A percentile compares a stretch with the other conserved stretches of the same genome.
Evolutionary conservation across 176 grass and related monocot species (phyloP).

Genomic region (Bolboschoenus planiculmis): DNA sequence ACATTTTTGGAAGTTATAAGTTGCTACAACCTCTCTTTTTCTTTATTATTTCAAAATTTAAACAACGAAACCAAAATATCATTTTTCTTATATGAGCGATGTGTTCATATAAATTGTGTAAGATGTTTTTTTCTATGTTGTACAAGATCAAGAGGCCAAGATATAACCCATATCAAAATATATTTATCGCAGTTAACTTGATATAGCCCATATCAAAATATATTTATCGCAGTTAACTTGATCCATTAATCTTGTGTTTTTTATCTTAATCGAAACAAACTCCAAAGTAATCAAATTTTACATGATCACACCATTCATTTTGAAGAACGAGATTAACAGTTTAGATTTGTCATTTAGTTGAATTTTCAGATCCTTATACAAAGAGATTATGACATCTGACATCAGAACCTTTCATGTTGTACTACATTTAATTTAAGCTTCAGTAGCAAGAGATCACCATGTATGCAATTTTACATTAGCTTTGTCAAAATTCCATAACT

Average conservation of each 20-base stretch:
- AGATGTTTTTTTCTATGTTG: neutral
- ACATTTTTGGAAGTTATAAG: neutral
- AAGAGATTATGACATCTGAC: neutral
- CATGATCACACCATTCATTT: neutral
- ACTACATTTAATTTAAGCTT: neutral
- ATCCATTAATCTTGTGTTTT: neutral
- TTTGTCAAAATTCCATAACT: neutral
- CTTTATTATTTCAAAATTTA: neutral
- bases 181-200: neutral
- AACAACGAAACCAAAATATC: neutral
- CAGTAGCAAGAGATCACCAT: neutral
- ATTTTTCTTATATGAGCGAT: neutral
- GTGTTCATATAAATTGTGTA: neutral
- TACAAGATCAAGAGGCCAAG: neutral
- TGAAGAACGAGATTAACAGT: neutral
- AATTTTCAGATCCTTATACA: neutral
- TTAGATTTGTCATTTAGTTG: neutral
- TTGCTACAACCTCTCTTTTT: neutral
- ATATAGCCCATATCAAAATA: neutral
- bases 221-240: neutral
- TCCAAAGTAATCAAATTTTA: neutral
- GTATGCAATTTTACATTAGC: neutral
- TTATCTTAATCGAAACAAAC: neutral
- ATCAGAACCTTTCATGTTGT: neutral
- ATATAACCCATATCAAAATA: neutral